These are phyloP conservation scores for Periconia macrospinosa DNA, from an alignment of 2,329 filamentous ascomycete genomes.

Conservation along the genomic window DNA sequence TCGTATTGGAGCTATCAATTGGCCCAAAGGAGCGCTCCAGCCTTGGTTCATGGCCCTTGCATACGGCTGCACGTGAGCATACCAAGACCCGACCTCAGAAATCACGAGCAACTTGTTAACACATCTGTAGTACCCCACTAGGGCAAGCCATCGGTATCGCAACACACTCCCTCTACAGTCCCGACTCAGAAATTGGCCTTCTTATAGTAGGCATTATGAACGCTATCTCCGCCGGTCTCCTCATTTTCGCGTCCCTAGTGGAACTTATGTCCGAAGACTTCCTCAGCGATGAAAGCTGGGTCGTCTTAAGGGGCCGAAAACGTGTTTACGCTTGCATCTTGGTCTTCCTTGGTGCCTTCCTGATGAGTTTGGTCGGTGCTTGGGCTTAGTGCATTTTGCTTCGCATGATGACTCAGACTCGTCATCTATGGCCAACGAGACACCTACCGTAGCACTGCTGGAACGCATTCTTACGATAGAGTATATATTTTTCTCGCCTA, in stretches of 20 bases:
- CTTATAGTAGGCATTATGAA: conserved; percentile 88
- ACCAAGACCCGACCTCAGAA: not conserved
- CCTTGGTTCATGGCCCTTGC: conserved; percentile 75
- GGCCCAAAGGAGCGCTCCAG: conserved; percentile 31
- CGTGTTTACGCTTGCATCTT: conserved; percentile 65
- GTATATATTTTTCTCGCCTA: too few species aligned
- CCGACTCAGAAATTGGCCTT: conserved; percentile 72
- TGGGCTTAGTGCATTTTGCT: conserved; percentile 57
- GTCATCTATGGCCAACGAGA: too few species aligned
- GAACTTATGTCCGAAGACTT: conserved; percentile 87
- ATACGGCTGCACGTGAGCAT: conserved; percentile 58
- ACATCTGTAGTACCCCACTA: conserved; percentile 64
- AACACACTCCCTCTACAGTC: conserved; percentile 79
- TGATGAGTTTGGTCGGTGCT: conserved; percentile 73
- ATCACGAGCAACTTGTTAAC: conserved; percentile 33
- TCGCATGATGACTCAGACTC: too few species aligned
- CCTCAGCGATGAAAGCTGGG: conserved; percentile 73
- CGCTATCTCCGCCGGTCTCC: conserved; percentile 75
- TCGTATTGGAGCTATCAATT: conserved; percentile 77
- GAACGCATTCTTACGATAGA: too few species aligned
- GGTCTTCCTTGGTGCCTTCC: conserved; percentile 64
- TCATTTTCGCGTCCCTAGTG: conserved; percentile 81
- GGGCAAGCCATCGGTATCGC: conserved; percentile 81
- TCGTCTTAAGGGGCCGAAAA: conserved; percentile 62
- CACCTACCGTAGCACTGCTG: too few species aligned